phyloP scores from a whole-genome alignment of 192 early-diverging fungal species.

The Linnemannia hyalina region DNA sequence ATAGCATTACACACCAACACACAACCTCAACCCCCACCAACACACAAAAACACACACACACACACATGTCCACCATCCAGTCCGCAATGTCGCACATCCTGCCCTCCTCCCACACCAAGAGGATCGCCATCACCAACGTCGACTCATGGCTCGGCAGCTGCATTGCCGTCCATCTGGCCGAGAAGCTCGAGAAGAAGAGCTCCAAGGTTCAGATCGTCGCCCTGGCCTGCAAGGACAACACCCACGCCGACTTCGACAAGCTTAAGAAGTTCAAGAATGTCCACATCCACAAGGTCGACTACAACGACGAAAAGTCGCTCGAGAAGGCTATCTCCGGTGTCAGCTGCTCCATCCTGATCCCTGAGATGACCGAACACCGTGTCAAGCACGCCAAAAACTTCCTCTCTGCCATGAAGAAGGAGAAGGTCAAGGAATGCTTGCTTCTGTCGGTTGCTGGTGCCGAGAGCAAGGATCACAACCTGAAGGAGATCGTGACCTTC shows the following conservation, averaged over 20 bases:
- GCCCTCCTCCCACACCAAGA: background rate
- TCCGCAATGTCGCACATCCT: background rate
- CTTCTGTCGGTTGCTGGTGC: slow-evolving; percentile 27
- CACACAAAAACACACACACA: background rate
- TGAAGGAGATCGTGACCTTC: slow-evolving; percentile 27
- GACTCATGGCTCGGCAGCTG: slow-evolving; percentile 32
- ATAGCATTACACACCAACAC: background rate
- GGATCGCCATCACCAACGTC: slow-evolving; percentile 25
- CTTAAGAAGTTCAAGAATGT: slow-evolving; percentile 42
- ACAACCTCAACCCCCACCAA: background rate
- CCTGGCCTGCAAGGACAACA: slow-evolving; percentile 23
- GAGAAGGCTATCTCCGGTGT: slow-evolving; percentile 16
- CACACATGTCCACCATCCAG: background rate
- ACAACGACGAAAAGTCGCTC: slow-evolving; percentile 15
- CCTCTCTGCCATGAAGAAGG: slow-evolving; percentile 27
- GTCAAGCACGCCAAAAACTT: slow-evolving; percentile 25
- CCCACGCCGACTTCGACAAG: slow-evolving; percentile 27
- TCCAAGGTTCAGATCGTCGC: slow-evolving; percentile 19
- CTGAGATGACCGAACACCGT: slow-evolving; percentile 32
- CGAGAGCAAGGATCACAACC: background rate
- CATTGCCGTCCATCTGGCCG: slow-evolving; percentile 18
- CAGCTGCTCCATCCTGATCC: slow-evolving; percentile 17
- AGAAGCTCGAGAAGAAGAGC: slow-evolving; percentile 28
- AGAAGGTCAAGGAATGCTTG: slow-evolving; percentile 8
- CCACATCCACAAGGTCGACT: slow-evolving; percentile 23